Conservation (phyloP, 352 stramenopile species). For the Blastocystis sp. region DNA sequence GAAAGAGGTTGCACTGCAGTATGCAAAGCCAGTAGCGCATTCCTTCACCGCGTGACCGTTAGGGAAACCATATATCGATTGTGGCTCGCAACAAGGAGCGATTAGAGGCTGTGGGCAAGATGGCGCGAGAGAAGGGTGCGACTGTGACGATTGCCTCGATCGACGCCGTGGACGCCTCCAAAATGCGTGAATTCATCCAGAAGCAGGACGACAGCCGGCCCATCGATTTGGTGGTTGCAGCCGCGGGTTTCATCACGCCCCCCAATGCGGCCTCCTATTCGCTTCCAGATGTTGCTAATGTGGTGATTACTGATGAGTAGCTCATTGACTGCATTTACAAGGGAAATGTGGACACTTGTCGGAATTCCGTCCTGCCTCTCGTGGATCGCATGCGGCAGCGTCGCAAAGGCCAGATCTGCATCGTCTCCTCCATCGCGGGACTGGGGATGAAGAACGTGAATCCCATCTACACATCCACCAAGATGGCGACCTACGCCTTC, state of each 20-base stretch:
- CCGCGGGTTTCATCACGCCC: conserved; percentile 26
- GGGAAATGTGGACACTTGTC: conserved; percentile 45
- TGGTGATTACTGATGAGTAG: too few species aligned
- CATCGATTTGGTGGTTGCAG: conserved; percentile 47
- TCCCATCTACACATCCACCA: conserved; percentile 53
- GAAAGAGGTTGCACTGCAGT: conserved; percentile 60
- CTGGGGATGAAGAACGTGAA: conserved; percentile 62
- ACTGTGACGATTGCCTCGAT: conserved; percentile 34
- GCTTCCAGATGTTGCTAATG: neutral
- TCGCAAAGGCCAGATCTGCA: conserved; percentile 31
- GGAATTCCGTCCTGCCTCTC: conserved; percentile 45
- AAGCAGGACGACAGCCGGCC: conserved; percentile 11
- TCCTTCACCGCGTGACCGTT: neutral
- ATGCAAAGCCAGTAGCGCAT: conserved; percentile 42
- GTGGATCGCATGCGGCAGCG: conserved; percentile 26
- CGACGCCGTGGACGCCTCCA: conserved; percentile 10
- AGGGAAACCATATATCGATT: conserved; percentile 18
- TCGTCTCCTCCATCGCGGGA: conserved; percentile 64
- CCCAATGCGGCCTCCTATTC: neutral
- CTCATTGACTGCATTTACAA: conserved; percentile 39
- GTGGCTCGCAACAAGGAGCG: conserved; percentile 40
- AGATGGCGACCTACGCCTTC: conserved; percentile 51
- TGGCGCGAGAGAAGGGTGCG: conserved; percentile 35
- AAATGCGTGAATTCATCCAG: conserved; percentile 36
- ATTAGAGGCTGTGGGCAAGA: conserved; percentile 31